Conservation (phyloP, 306 rosid genomes). For the Quercus berberidifolia region DNA sequence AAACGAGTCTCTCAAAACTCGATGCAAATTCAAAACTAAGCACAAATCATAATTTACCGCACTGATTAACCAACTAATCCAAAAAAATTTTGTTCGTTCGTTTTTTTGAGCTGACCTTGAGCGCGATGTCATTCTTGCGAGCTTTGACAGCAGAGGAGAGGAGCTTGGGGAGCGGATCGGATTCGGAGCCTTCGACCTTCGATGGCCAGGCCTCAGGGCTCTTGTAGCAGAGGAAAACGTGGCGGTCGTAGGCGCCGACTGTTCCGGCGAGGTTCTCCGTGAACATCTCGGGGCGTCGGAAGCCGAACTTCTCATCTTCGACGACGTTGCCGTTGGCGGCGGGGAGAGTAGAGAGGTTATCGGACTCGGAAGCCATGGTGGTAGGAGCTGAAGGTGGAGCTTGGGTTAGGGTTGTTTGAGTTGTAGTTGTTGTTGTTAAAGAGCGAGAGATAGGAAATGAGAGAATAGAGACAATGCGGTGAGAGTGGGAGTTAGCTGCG, state of each 20-base stretch:
- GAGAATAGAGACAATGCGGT: not conserved
- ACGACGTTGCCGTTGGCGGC: not conserved
- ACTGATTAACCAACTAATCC: not conserved
- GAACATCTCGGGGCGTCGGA: constrained; percentile 83
- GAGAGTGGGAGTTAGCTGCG: not conserved
- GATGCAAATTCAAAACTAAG: no score
- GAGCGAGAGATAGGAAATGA: not conserved
- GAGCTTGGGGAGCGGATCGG: constrained; percentile 65
- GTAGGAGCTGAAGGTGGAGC: not conserved
- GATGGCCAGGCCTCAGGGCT: constrained; percentile 63
- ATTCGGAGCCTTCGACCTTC: constrained; percentile 62
- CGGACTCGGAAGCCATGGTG: constrained; percentile 54
- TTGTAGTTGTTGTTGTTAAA: no score
- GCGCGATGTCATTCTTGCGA: constrained; percentile 49
- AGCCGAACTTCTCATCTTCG: constrained; percentile 62
- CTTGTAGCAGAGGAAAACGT: constrained; percentile 84
- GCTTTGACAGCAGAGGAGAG: constrained; percentile 46
- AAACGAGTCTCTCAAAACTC: not conserved
- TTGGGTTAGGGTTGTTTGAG: not conserved
- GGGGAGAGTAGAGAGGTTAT: not conserved
- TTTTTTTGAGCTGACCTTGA: constrained; percentile 41
- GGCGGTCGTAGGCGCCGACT: constrained; percentile 72
- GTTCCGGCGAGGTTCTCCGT: constrained; percentile 60
- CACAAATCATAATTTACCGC: not conserved
- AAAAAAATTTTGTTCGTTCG: not conserved